Base-by-base conservation (phyloP, 805 yeast genomes). In the Pichia manshurica region DNA sequence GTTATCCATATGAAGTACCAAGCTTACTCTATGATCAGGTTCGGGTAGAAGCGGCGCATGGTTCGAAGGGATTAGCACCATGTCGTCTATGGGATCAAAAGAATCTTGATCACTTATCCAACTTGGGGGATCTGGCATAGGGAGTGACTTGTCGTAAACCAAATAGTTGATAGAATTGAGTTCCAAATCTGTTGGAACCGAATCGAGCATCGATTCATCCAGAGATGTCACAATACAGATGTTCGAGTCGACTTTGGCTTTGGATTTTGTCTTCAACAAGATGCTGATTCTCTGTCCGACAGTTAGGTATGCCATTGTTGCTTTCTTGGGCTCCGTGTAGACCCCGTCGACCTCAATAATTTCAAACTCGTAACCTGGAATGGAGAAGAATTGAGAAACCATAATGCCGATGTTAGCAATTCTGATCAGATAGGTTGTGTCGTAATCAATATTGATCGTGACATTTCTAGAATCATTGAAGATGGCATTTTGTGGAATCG, bases 201-300 rank as follows among this genome's bases (percentile, higher is more conserved):
- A 63, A 67, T 85, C 95, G 62, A 85, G 70, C 91, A 85, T 84
- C 2, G 73, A 70, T 45, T 68, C 70, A 63, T 84, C 91, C 52
- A 82, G 63, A 12, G 73, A 68, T 54, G 79, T 82, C 73, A 82
- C 75, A 48, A 85, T 68, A 4, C 84, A 76, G 60, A 68, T 84
- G 58, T 82, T 81, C 50, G 67, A 72, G 9, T 57, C 60, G 17
- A 72, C 57, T 12, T 56, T 55, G 2, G 61, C 47, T 5, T 47
- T 36, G 2, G 58, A 34, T 59, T 80, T 80, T 7, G 93, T 76
- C 34, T 72, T 74, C 16, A 88, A 66, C 52, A 87, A 66, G 1
- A 87, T 83, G 35, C 87, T 73, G 60, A 84, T 78, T 60, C 97
- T 72, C 67, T 90, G 96, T 9, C 91, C 96, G 19, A 84, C 88